phyloP scores from a whole-genome alignment of 805 yeast species.

The Saccharomycopsis capsularis region DNA sequence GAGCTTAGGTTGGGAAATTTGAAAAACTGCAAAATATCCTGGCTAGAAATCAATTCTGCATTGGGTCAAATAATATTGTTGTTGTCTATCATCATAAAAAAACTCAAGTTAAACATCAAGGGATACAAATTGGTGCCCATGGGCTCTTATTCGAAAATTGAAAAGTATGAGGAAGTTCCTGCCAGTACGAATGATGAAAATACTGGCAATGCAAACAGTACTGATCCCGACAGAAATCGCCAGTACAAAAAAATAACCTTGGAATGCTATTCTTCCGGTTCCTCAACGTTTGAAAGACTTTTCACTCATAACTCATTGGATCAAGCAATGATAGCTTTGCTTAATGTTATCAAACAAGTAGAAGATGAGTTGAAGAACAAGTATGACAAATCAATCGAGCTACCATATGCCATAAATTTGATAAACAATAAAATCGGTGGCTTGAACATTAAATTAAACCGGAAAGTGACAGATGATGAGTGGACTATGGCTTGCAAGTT shows the following conservation, averaged over 20 bases:
- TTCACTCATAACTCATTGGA: slow-evolving; percentile 74
- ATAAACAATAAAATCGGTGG: slow-evolving; percentile 70
- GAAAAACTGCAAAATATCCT: slow-evolving; percentile 56
- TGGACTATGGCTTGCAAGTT: slow-evolving; percentile 91
- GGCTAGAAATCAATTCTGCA: slow-evolving; percentile 91
- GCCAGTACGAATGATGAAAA: neutral
- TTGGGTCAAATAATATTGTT: slow-evolving; percentile 76
- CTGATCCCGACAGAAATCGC: neutral
- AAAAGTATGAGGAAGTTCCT: slow-evolving; percentile 39
- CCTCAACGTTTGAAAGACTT: slow-evolving; percentile 62
- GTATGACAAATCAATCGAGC: slow-evolving; percentile 36
- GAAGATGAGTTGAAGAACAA: slow-evolving; percentile 31
- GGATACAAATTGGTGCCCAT: slow-evolving; percentile 67
- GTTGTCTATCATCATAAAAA: slow-evolving; percentile 53
- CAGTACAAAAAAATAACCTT: slow-evolving; percentile 35
- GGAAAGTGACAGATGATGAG: slow-evolving; percentile 56
- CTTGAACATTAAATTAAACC: slow-evolving; percentile 60
- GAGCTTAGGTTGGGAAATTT: slow-evolving; percentile 73
- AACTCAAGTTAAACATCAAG: slow-evolving; percentile 47
- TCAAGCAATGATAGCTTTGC: slow-evolving; percentile 69
- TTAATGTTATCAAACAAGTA: slow-evolving; percentile 53
- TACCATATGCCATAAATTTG: slow-evolving; percentile 60
- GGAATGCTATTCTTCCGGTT: slow-evolving; percentile 61
- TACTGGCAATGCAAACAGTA: neutral
- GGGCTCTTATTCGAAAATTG: slow-evolving; percentile 78